Conservation (phyloP, 495 filamentous ascomycete genomes). For the Penicillium herquei region DNA sequence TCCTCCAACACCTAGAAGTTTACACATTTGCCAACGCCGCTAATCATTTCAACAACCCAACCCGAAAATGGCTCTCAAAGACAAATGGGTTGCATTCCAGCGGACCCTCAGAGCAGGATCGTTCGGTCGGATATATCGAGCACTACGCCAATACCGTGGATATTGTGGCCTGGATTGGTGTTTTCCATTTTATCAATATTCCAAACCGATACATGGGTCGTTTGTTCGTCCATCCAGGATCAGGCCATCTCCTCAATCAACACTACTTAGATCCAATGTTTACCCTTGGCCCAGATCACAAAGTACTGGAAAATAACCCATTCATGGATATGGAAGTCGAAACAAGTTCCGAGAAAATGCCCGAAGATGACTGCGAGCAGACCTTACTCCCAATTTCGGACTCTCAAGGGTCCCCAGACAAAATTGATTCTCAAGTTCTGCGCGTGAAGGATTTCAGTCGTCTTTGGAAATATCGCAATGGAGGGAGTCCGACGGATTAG, state of each 20-base stretch:
- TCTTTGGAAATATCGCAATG: constrained; percentile 73
- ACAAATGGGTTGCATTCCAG: neutral
- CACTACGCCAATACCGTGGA: constrained; percentile 80
- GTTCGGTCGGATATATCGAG: constrained; percentile 67
- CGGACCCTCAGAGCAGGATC: neutral
- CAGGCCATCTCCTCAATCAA: constrained; percentile 75
- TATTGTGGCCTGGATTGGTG: constrained; percentile 73
- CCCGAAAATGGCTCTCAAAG: constrained; percentile 30
- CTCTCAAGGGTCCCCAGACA: neutral
- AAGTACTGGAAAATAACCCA: constrained; percentile 25
- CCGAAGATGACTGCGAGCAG: constrained; percentile 2
- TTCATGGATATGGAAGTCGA: constrained; percentile 39
- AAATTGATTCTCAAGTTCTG: constrained; percentile 1
- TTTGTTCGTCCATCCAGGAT: constrained; percentile 64
- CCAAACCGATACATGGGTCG: constrained; percentile 68
- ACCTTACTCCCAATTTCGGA: constrained; percentile 9
- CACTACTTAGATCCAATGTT: constrained; percentile 88
- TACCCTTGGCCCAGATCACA: constrained; percentile 28
- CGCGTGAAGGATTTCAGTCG: constrained; percentile 70
- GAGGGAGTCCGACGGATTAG: constrained; percentile 46
- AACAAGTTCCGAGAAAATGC: neutral
- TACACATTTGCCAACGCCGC: constrained; percentile 86
- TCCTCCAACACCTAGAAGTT: constrained; percentile 70
- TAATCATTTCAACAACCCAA: constrained; percentile 85
- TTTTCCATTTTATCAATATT: constrained; percentile 58